A percentile compares a stretch with the other conserved stretches of the same genome.
These are phyloP conservation scores for Citrus cavaleriei DNA, from an alignment of 345 rosid species.

Conservation along the genomic window DNA sequence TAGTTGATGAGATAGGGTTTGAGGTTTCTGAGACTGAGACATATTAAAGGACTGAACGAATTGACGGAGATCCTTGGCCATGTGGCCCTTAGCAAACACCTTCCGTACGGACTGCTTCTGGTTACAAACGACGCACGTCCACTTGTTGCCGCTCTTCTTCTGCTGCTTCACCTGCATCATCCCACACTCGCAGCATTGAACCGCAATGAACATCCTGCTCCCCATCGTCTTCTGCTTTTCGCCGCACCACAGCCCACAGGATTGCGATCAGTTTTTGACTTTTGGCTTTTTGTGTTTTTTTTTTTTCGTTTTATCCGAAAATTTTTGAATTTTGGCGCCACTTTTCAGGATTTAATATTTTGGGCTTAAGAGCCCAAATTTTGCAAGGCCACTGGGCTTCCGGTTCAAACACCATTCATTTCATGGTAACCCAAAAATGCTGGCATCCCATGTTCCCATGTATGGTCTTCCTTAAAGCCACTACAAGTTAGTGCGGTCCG, in stretches of 20 bases:
- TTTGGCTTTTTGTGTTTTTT: too few relatives aligned
- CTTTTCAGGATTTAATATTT: neutral
- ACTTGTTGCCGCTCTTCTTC: constrained; percentile 72
- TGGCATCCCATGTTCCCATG: too few relatives aligned
- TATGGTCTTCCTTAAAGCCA: too few relatives aligned
- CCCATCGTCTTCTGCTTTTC: constrained; percentile 23
- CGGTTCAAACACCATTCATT: neutral
- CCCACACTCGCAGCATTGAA: constrained; percentile 80
- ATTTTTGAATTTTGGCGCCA: neutral
- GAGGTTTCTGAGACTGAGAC: constrained; percentile 36
- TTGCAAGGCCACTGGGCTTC: neutral
- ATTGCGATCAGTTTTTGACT: too few relatives aligned
- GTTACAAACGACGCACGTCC: constrained; percentile 83
- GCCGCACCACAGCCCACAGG: too few relatives aligned
- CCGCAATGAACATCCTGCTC: constrained; percentile 48
- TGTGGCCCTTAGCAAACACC: constrained; percentile 59
- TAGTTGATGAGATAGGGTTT: too few relatives aligned
- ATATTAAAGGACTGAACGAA: constrained; percentile 79
- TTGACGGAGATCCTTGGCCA: constrained; percentile 73
- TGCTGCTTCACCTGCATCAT: constrained; percentile 97
- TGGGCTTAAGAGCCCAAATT: neutral
- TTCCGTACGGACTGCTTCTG: constrained; percentile 71
- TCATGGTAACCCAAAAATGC: neutral
- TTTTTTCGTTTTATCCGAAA: neutral
- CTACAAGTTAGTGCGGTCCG: too few relatives aligned